Percentiles rank a stretch among this genome's conserved stretches.
Evolutionary conservation across 306 rosid species (phyloP).

Genomic region (Cucumis cinereus): DNA sequence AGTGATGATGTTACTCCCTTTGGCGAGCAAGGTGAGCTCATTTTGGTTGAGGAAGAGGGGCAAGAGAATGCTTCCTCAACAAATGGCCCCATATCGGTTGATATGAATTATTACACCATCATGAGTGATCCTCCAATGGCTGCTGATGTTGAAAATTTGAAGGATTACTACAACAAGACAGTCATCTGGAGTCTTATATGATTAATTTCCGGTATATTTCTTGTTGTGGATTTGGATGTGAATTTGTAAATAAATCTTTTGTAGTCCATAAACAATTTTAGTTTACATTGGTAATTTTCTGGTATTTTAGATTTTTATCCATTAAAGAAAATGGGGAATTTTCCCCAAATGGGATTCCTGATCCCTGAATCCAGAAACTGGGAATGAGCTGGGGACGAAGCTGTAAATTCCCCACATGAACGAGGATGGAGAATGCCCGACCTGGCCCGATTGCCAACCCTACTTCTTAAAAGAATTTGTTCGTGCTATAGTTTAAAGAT

Average conservation of each 20-base stretch:
- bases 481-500: too few species aligned
- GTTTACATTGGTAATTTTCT: too few species aligned
- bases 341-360: too few species aligned
- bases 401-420: too few species aligned
- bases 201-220: background rate
- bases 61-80: constrained; percentile 11
- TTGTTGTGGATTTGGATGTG: background rate
- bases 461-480: too few species aligned
- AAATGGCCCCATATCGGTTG: constrained; percentile 20
- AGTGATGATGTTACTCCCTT: constrained; percentile 10
- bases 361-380: too few species aligned
- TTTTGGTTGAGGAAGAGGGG: constrained; percentile 33
- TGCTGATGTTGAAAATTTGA: constrained; percentile 17
- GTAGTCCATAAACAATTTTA: background rate
- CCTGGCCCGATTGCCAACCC: too few species aligned
- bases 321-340: too few species aligned
- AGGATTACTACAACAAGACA: constrained; percentile 20
- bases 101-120: constrained; percentile 24
- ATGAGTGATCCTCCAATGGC: constrained; percentile 19
- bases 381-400: too few species aligned
- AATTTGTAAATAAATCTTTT: constrained; percentile 11
- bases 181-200: constrained; percentile 39
- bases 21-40: constrained; percentile 30
- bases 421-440: too few species aligned
- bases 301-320: too few species aligned